Percentiles rank a stretch among this genome's conserved stretches.
Evolutionary conservation across 345 rosid species (phyloP).

Genomic region (Corymbia maculata): DNA sequence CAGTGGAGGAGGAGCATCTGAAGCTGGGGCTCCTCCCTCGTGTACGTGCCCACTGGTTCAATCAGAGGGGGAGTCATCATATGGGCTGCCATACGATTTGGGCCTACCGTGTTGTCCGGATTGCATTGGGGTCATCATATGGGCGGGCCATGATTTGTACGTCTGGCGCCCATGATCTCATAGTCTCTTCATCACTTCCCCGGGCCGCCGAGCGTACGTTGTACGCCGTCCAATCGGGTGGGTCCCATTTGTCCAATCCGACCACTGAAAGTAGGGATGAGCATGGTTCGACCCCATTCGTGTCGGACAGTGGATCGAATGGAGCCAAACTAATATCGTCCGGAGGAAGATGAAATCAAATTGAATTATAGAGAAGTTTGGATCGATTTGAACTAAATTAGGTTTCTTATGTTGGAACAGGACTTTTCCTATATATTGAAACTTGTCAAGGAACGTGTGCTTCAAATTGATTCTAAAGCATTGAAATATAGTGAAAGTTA

Average conservation of each 20-base stretch:
- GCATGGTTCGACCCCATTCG: rapidly evolving
- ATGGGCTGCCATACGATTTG: background rate
- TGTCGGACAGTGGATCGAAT: background rate
- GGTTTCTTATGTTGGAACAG: background rate
- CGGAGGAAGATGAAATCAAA: background rate
- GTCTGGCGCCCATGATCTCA: background rate
- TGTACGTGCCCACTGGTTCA: background rate
- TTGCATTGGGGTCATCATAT: background rate
- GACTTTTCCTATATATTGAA: background rate
- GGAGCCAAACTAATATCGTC: background rate
- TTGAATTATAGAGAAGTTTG: rapidly evolving
- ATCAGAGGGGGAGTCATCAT: background rate
- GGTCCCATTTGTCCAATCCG: background rate
- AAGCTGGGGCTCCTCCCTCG: background rate
- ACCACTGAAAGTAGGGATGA: background rate
- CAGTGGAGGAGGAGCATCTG: too few relatives aligned
- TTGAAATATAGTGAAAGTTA: background rate
- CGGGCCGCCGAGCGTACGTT: background rate
- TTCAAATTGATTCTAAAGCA: background rate
- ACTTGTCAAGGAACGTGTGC: background rate
- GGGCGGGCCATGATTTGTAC: background rate
- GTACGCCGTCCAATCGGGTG: background rate
- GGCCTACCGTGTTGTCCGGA: background rate
- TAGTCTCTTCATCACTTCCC: background rate
- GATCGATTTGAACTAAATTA: background rate